A percentile compares a stretch with the other conserved stretches of the same genome.
Evolutionary conservation across 345 rosid species (phyloP).

Genomic region (Acer campestre): DNA sequence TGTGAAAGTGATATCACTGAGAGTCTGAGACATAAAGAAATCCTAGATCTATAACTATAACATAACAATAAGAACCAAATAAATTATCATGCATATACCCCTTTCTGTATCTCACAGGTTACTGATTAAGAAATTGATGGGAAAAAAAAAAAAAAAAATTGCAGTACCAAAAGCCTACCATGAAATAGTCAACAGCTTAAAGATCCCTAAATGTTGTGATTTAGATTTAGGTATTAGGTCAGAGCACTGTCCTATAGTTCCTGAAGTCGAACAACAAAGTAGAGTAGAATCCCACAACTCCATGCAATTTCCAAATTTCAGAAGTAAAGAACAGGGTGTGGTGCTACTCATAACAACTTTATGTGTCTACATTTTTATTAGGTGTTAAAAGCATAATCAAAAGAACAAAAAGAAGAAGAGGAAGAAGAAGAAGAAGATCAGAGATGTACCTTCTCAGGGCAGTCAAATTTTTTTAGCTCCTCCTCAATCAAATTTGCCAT

Average conservation of each 20-base stretch:
- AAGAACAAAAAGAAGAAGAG: not conserved
- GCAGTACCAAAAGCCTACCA: not conserved
- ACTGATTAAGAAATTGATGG: not conserved
- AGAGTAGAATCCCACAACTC: not conserved
- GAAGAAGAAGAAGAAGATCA: not conserved
- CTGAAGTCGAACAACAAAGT: not conserved
- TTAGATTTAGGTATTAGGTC: not conserved
- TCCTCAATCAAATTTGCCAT: slow-evolving; percentile 81
- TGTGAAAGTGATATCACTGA: not conserved
- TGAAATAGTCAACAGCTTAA: not conserved
- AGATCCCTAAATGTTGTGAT: not conserved
- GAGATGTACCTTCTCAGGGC: slow-evolving; percentile 64
- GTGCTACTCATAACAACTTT: not conserved
- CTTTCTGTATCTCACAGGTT: not conserved
- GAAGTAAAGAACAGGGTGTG: not conserved
- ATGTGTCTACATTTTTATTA: not conserved
- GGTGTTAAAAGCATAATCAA: slow-evolving; percentile 8
- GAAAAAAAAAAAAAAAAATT: not conserved
- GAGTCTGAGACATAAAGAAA: slow-evolving; percentile 1
- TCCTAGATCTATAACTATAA: not conserved
- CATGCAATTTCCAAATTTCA: not conserved
- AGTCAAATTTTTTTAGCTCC: slow-evolving; percentile 67
- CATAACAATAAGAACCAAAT: not conserved
- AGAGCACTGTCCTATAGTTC: not conserved
- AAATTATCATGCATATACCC: not conserved